A percentile compares a stretch with the other conserved stretches of the same genome.
These are phyloP conservation scores for Lecanoromycetidae sp. DNA, from an alignment of 2,329 filamentous ascomycete species.

Conservation along the genomic window DNA sequence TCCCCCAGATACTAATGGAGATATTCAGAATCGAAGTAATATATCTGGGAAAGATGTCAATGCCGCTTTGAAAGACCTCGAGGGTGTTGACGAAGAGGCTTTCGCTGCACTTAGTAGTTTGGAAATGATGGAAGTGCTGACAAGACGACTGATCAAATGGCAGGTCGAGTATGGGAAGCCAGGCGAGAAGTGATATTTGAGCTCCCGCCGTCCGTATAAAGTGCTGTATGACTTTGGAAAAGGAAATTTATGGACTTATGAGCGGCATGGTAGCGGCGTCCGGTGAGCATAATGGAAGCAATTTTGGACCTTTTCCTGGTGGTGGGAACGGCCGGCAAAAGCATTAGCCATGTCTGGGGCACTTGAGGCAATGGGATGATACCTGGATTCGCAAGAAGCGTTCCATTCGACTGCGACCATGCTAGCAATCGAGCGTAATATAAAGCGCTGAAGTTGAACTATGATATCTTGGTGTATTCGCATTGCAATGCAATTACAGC, in stretches of 20 bases:
- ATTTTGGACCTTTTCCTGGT: no score
- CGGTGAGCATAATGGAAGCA: no score
- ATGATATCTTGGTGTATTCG: neutral
- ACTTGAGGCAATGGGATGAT: no score
- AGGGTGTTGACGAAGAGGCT: slow-evolving; percentile 30
- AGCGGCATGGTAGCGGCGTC: neutral
- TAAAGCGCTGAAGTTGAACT: neutral
- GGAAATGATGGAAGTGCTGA: slow-evolving; percentile 85
- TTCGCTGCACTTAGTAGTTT: slow-evolving; percentile 67
- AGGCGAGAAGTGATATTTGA: slow-evolving; percentile 32
- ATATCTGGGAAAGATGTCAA: neutral
- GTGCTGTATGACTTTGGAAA: no score
- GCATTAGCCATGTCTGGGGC: no score
- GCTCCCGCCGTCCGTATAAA: no score
- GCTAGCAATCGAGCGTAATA: no score
- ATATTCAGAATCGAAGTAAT: neutral
- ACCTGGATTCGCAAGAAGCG: no score
- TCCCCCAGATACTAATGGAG: slow-evolving; percentile 3
- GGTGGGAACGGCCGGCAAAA: no score
- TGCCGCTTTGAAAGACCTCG: slow-evolving; percentile 6
- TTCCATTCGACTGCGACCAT: no score
- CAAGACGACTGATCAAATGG: slow-evolving; percentile 70
- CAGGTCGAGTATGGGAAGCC: slow-evolving; percentile 57
- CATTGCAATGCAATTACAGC: neutral
- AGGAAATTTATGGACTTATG: neutral